Evolutionary conservation across 805 yeast genomes (phyloP).

Genomic region (Metschnikowia henanensis): DNA sequence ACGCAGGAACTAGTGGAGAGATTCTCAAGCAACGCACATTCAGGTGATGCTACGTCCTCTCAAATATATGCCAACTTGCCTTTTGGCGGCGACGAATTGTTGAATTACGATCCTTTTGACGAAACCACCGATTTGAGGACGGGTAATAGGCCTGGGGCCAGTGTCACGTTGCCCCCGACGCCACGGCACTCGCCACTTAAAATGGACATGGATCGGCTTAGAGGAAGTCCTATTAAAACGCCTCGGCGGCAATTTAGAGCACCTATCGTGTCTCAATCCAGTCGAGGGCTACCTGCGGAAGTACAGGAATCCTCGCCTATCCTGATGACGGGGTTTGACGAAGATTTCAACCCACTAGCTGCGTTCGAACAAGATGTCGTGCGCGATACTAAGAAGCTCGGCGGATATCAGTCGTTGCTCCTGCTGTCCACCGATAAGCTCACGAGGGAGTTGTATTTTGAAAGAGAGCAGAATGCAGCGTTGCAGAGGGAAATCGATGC

Average conservation of each 20-base stretch:
- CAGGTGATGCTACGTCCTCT: background rate
- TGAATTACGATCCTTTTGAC: constrained; percentile 11
- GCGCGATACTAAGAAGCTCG: constrained; percentile 24
- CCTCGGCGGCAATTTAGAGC: constrained; percentile 8
- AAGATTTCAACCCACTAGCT: constrained; percentile 1
- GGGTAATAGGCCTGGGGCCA: background rate
- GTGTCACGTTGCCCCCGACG: constrained; percentile 12
- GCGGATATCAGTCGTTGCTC: constrained; percentile 27
- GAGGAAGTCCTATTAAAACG: constrained; percentile 17
- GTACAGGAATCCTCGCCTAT: constrained; percentile 1
- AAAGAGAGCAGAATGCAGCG: background rate
- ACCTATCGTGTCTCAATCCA: background rate
- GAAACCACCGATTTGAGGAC: background rate
- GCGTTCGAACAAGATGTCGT: constrained; percentile 2
- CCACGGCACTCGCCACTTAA: constrained; percentile 12
- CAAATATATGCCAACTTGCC: background rate
- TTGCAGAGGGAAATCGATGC: constrained; percentile 10
- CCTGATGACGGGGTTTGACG: constrained; percentile 1
- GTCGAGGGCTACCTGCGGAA: background rate
- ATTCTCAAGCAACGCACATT: constrained; percentile 5
- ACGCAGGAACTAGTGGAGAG: constrained; percentile 16
- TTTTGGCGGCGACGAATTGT: constrained; percentile 7
- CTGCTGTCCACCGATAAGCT: constrained; percentile 30
- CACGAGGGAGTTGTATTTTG: constrained; percentile 17
- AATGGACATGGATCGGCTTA: constrained; percentile 10